Evolutionary conservation across 306 rosid genomes (phyloP), one percentile per base, ranked within the genome.

Genomic region (Quercus cerris): DNA sequence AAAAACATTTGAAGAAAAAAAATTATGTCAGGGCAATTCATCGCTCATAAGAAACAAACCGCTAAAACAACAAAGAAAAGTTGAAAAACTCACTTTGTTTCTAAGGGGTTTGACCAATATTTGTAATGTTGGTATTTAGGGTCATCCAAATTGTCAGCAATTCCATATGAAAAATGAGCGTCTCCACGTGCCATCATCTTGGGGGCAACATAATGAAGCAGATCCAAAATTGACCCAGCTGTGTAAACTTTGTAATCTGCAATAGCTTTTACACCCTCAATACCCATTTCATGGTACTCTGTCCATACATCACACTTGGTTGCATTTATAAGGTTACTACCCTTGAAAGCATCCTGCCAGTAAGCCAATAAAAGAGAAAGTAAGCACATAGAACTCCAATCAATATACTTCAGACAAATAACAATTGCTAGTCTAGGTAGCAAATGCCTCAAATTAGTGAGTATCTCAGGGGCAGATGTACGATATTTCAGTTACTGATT

Each of bases 91-190:
- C 83, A 87, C 97, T 61, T 88, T 77, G 97, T 90, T 90, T 92
- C 97, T 62, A 92, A 81, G 38, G 97, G 97, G 76, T 89, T 92
- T 30, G 97, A 92, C 97, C 97, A 92, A 72, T 90, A 92, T 82
- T 87, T 92, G 83, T 88, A 90, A 83, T 92, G 94, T 51, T 88
- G 71, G 81, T 92, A 92, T 86, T 87, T 90, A 13, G 84, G 82
- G 79, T 92, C 94, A 72, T 88, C 91, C 86, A 92, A 86, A 87
- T 92, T 79, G 78, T 88, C 90, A 9, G 97, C 97, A 81, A 92
- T 88, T 76, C 93, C 97, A 58, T 88, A 70, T 5, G 97, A 92
- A 87, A 88, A 92, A 87, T 92, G 94, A 78, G 85, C 88, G 77
- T 73, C 88, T 68, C 97, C 97, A 30, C 97, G 97, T 30, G 86